phyloP scores from a whole-genome alignment of 2,329 filamentous ascomycete species.

The Zasmidium angulare region DNA sequence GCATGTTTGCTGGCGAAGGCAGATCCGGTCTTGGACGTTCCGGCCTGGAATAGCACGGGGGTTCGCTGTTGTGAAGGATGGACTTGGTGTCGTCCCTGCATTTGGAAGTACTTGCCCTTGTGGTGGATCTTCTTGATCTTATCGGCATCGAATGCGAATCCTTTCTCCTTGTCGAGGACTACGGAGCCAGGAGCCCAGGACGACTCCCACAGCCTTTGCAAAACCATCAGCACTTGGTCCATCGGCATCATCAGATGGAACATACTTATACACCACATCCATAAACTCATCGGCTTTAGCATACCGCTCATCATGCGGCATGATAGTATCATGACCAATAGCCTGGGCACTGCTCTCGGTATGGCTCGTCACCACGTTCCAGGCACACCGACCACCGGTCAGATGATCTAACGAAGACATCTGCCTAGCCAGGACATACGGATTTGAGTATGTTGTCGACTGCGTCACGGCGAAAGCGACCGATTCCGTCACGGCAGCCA shows the following conservation, averaged over 20 bases:
- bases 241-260: not conserved
- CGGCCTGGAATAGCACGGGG: conserved; percentile 51
- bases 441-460: conserved; percentile 62
- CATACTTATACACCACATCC: conserved; percentile 57
- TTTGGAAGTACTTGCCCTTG: conserved; percentile 53
- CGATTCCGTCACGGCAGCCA: conserved; percentile 66
- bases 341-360: conserved; percentile 63
- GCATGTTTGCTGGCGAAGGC: conserved; percentile 59
- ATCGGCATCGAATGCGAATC: conserved; percentile 58
- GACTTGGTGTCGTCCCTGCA: conserved; percentile 46
- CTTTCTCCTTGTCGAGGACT: conserved; percentile 51
- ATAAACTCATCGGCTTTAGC: conserved; percentile 62
- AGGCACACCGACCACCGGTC: conserved; percentile 60
- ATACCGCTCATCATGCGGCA: conserved; percentile 63
- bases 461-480: conserved; percentile 62
- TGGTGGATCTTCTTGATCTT: conserved; percentile 61
- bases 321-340: conserved; percentile 57
- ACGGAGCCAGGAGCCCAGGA: conserved; percentile 58
- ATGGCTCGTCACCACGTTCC: conserved; percentile 67
- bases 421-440: conserved; percentile 61
- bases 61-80: conserved; percentile 42
- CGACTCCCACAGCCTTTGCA: conserved; percentile 50
- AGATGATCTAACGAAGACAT: conserved; percentile 64
- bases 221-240: not conserved
- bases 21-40: conserved; percentile 58